phyloP scores from a whole-genome alignment of 768 basidiomycete species.

The Mycena galopus region DNA sequence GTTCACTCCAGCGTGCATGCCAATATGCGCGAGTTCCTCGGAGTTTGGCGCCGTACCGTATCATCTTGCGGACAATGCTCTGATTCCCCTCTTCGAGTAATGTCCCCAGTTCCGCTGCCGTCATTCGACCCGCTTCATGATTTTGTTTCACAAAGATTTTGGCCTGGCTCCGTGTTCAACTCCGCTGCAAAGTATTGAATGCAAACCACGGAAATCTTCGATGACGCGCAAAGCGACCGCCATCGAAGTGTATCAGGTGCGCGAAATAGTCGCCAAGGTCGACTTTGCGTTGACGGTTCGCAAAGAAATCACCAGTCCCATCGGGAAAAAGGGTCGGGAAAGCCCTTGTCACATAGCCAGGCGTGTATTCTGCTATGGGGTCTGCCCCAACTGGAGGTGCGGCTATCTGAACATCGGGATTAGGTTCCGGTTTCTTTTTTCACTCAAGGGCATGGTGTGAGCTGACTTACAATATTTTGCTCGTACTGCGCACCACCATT shows the following conservation, averaged over 20 bases:
- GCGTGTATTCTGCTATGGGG: constrained; percentile 22
- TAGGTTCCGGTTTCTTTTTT: constrained; percentile 11
- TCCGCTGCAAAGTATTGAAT: constrained; percentile 30
- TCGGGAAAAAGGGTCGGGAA: constrained; percentile 33
- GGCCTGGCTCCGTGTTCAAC: constrained; percentile 7
- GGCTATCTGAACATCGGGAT: constrained; percentile 3
- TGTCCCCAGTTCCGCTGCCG: constrained; percentile 10
- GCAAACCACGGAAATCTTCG: constrained; percentile 33
- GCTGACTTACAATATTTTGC: constrained; percentile 11
- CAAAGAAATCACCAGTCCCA: constrained; percentile 21
- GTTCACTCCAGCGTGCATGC: constrained; percentile 10
- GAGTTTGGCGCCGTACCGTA: constrained; percentile 17
- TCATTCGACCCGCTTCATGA: constrained; percentile 25
- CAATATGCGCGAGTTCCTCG: constrained; percentile 31
- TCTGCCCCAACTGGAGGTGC: constrained; percentile 12
- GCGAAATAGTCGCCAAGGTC: constrained; percentile 10
- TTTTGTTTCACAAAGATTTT: constrained; percentile 23
- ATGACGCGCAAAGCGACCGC: constrained; percentile 25
- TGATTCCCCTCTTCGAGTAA: constrained; percentile 22
- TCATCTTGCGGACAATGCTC: constrained; percentile 17
- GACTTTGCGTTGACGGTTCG: constrained; percentile 9
- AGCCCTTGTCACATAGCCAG: constrained; percentile 26
- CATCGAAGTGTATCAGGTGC: constrained; percentile 30
- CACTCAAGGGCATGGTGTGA: too few species aligned
- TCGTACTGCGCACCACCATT: neutral